phyloP scores from a whole-genome alignment of 2,329 filamentous ascomycete species.

The Emericellopsis cladophorae region DNA sequence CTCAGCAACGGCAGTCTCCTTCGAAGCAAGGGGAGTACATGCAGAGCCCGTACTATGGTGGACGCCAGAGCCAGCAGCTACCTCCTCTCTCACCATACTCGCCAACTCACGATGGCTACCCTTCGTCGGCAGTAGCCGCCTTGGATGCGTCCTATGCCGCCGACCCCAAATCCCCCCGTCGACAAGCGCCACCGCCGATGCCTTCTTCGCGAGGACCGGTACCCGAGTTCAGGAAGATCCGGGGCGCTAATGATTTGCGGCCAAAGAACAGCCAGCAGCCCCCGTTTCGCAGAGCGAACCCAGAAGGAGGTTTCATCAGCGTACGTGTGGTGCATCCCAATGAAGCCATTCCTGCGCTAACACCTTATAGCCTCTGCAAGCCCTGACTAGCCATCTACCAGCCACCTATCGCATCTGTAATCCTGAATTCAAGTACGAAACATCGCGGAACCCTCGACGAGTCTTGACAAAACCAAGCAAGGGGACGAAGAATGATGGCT shows the following conservation, averaged over 20 bases:
- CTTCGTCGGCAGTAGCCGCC: constrained; percentile 56
- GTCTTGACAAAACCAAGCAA: constrained; percentile 98
- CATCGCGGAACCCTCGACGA: constrained; percentile 85
- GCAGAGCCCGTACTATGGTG: constrained; percentile 44
- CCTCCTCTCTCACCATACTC: constrained; percentile 62
- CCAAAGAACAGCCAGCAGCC: constrained; percentile 81
- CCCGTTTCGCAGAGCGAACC: constrained; percentile 82
- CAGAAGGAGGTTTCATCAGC: constrained; percentile 95
- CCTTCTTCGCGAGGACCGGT: constrained; percentile 52
- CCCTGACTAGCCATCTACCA: constrained; percentile 82
- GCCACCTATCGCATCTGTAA: constrained; percentile 98
- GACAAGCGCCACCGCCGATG: constrained; percentile 27
- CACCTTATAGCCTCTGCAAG: constrained; percentile 67
- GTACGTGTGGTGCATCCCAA: constrained; percentile 35
- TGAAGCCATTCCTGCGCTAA: constrained; percentile 5
- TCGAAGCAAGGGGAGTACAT: constrained; percentile 53
- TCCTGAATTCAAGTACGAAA: constrained; percentile 96
- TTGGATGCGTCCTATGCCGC: constrained; percentile 51
- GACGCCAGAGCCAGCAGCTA: constrained; percentile 49
- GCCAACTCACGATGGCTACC: constrained; percentile 58
- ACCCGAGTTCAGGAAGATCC: constrained; percentile 76
- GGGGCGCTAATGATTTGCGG: constrained; percentile 59
- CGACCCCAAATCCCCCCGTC: constrained; percentile 46
- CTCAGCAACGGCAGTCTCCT: constrained; percentile 53
- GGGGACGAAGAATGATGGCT: constrained; percentile 95